These are phyloP conservation scores for Euphorbia peplus DNA, from an alignment of 345 rosid genomes.

Conservation along the genomic window DNA sequence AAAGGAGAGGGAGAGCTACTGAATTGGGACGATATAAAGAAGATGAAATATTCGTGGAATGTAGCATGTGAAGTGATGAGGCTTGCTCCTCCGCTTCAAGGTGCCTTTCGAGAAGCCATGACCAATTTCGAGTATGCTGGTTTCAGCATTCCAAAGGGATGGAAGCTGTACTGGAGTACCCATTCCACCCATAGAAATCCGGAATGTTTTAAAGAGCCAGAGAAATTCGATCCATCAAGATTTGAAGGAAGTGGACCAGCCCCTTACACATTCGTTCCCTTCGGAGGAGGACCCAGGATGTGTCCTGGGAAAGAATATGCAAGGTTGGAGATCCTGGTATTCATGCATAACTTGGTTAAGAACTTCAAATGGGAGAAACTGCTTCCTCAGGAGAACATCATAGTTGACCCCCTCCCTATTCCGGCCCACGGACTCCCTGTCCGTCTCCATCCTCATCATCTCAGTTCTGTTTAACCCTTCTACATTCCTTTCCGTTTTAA, in stretches of 20 bases:
- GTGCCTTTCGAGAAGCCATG: conserved; percentile 15
- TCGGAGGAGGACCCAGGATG: not conserved
- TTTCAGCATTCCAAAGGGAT: conserved; percentile 17
- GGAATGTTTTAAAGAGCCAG: not conserved
- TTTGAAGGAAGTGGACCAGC: not conserved
- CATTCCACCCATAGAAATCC: not conserved
- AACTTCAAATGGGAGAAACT: not conserved
- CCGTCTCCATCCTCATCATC: not conserved
- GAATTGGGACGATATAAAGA: conserved; percentile 14
- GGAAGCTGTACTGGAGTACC: conserved; percentile 6
- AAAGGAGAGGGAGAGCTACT: conserved; percentile 11
- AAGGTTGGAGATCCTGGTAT: not conserved
- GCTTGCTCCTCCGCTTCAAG: conserved; percentile 9
- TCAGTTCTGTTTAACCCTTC: not conserved
- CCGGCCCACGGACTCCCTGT: not conserved
- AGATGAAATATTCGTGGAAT: conserved; percentile 17
- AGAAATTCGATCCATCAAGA: not conserved
- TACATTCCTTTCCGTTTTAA: not conserved
- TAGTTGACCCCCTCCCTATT: not conserved
- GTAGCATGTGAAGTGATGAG: conserved; percentile 18
- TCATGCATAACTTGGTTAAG: not conserved
- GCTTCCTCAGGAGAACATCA: not conserved
- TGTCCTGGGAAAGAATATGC: not conserved
- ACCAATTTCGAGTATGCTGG: not conserved
- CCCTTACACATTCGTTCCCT: not conserved